These are phyloP conservation scores for Aspergillus sp. DNA, from an alignment of 2,329 filamentous ascomycete species.

Conservation along the genomic window DNA sequence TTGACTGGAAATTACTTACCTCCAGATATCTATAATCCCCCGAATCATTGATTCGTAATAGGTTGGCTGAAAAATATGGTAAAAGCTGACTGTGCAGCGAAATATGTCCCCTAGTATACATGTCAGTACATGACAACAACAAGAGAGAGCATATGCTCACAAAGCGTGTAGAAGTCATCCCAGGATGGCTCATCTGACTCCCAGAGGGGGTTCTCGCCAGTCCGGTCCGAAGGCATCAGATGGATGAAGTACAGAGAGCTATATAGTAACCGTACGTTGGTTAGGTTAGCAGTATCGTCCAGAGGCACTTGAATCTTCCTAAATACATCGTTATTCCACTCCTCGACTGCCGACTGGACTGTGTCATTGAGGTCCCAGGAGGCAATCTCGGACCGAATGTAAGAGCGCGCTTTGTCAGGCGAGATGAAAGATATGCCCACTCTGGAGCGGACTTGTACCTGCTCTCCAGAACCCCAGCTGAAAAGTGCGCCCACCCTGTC, in stretches of 20 bases:
- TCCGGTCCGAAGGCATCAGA: slow-evolving; percentile 66
- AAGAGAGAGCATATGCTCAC: slow-evolving; percentile 28
- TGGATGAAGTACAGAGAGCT: slow-evolving; percentile 60
- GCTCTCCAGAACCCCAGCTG: slow-evolving; percentile 53
- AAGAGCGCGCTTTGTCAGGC: slow-evolving; percentile 59
- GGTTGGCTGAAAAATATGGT: slow-evolving; percentile 62
- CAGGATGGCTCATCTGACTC: slow-evolving; percentile 64
- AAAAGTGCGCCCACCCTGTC: slow-evolving; percentile 60
- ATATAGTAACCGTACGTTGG: slow-evolving; percentile 28
- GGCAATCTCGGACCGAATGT: slow-evolving; percentile 64
- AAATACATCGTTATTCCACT: slow-evolving; percentile 59
- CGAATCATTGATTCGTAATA: slow-evolving; percentile 65
- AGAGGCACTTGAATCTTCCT: slow-evolving; percentile 41
- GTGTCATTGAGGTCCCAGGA: slow-evolving; percentile 58
- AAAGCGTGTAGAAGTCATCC: slow-evolving; percentile 64
- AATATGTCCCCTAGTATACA: slow-evolving; percentile 56
- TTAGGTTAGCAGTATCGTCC: slow-evolving; percentile 28
- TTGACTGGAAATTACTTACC: slow-evolving; percentile 37
- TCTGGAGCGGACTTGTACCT: slow-evolving; percentile 57
- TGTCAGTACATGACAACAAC: slow-evolving; percentile 9
- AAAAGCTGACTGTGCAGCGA: slow-evolving; percentile 63
- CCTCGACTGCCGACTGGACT: slow-evolving; percentile 49
- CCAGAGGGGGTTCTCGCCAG: slow-evolving; percentile 69
- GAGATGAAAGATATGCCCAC: slow-evolving; percentile 69
- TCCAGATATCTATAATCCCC: slow-evolving; percentile 66